phyloP scores from a whole-genome alignment of 108 stramenopile species.

The Nitzschia putrida region DNA sequence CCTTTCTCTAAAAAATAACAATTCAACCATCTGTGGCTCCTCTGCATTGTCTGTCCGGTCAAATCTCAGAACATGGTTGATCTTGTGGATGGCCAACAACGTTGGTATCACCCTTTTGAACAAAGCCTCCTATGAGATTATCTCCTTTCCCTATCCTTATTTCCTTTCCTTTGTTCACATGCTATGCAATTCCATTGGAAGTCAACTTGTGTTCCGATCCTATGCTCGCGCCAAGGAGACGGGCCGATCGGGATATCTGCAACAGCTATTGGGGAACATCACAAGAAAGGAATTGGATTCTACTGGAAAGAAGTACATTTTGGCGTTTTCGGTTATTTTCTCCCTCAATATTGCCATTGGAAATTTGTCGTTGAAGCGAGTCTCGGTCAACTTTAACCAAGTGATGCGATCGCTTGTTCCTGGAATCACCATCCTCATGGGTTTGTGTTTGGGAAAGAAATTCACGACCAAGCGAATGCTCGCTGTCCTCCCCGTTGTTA shows the following conservation, averaged over 20 bases:
- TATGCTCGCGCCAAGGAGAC: slow-evolving; percentile 16
- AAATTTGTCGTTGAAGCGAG: slow-evolving; percentile 69
- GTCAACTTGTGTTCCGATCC: slow-evolving; percentile 50
- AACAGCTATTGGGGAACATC: slow-evolving; percentile 52
- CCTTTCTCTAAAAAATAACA: too few species aligned
- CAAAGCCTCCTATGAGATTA: slow-evolving; percentile 79
- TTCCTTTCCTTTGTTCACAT: slow-evolving; percentile 85
- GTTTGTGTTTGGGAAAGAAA: slow-evolving; percentile 48
- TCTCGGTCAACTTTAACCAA: slow-evolving; percentile 90
- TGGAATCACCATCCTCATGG: slow-evolving; percentile 72
- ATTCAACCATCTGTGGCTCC: not conserved
- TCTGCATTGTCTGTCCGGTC: not conserved
- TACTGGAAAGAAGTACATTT: slow-evolving; percentile 48
- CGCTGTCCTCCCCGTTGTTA: slow-evolving; percentile 62
- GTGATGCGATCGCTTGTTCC: slow-evolving; percentile 77
- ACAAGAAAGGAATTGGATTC: slow-evolving; percentile 53
- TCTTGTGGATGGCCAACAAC: slow-evolving; percentile 81
- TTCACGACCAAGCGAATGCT: slow-evolving; percentile 47
- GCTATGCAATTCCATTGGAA: slow-evolving; percentile 70
- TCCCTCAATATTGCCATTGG: slow-evolving; percentile 88
- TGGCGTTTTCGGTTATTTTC: slow-evolving; percentile 76
- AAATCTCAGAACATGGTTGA: slow-evolving; percentile 47
- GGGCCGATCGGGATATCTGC: slow-evolving; percentile 35
- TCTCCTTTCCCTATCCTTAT: slow-evolving; percentile 88
- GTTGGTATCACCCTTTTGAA: slow-evolving; percentile 84